These are phyloP conservation scores for Fusarium lyarnte DNA, from an alignment of 2,329 filamentous ascomycete species.

Conservation along the genomic window DNA sequence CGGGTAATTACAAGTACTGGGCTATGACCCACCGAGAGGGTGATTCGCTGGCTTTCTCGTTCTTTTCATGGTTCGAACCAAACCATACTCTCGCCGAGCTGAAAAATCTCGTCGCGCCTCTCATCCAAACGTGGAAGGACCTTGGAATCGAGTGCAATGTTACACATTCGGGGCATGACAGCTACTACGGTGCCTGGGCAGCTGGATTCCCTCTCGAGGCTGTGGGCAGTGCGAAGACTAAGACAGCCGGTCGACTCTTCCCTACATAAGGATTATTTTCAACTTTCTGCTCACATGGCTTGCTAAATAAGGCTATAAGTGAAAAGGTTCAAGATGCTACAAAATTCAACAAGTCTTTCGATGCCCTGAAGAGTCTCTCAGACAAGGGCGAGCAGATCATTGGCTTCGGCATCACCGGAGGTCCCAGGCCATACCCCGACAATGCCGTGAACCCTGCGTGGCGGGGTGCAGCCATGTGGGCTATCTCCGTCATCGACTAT, in stretches of 20 bases:
- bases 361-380: conserved; percentile 50
- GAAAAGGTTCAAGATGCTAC: conserved; percentile 20
- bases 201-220: conserved; percentile 21
- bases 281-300: no score
- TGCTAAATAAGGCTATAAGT: background rate
- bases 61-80: conserved; percentile 35
- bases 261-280: background rate
- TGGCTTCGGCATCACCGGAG: conserved; percentile 51
- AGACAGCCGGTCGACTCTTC: conserved; percentile 26
- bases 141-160: conserved; percentile 14
- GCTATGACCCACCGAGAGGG: conserved; percentile 8
- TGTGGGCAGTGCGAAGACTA: background rate
- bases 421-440: conserved; percentile 45
- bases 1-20: no score
- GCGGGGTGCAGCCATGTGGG: conserved; percentile 53
- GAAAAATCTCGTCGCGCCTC: conserved; percentile 1
- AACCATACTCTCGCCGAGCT: conserved; percentile 24
- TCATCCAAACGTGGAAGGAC: conserved; percentile 10
- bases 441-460: conserved; percentile 60
- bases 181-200: conserved; percentile 27
- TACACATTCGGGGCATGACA: conserved; percentile 18
- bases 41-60: conserved; percentile 17
- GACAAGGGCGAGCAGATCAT: conserved; percentile 53
- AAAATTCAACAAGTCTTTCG: conserved; percentile 47
- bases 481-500: conserved; percentile 47